Base-by-base conservation (phyloP, 2,329 filamentous ascomycete species). In the Claviceps quebecensis region DNA sequence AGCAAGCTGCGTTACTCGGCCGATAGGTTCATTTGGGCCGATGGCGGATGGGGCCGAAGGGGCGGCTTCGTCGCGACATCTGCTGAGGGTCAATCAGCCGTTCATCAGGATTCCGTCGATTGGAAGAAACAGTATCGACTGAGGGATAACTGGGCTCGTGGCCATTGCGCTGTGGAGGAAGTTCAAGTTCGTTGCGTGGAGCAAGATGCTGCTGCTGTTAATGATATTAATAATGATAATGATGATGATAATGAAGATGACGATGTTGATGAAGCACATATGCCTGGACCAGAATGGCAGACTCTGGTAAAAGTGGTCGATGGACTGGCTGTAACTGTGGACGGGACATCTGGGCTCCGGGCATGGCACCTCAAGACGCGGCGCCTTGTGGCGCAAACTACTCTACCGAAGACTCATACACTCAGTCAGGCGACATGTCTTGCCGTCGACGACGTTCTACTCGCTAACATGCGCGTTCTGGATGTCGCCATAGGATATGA, bases 101-200 rank as follows among this genome's bases (percentile, higher is more conserved):
- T 37, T 22, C 46, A 49, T 22, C 39, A 55, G 17, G 46, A 50
- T 22, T 61, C 78, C 7, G 73, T 84, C 22, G 80, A 93, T 61
- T 96, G 90, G 90, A 95, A 94, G 70, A 77, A 79, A 55, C 86
- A 93, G 60, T 97, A 94, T 67, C 87, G 84, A 60, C 73, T 96
- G 48, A 78, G 87, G 45, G 86, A 95, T 63, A 97, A 97, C 68
- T 97, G 93, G 93, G 79, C 86, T 1, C 80, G 76, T 55, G 93
- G 91, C 0, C 82, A 79, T 57, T 95, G 88, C 60, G 84, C 80
- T 39, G 80, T 95, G 13, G 82, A 85, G 38, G 86, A 95, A 65
- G 78, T 96, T 34, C 74, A 81, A 45, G 76, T 88, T 23, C 59
- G 60, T 40, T 60, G 61, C 40, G 49, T 54, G 9, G 69, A 74